These are phyloP conservation scores for Tylopilus orsonianus DNA, from an alignment of 1,284 basidiomycete species.

Conservation along the genomic window DNA sequence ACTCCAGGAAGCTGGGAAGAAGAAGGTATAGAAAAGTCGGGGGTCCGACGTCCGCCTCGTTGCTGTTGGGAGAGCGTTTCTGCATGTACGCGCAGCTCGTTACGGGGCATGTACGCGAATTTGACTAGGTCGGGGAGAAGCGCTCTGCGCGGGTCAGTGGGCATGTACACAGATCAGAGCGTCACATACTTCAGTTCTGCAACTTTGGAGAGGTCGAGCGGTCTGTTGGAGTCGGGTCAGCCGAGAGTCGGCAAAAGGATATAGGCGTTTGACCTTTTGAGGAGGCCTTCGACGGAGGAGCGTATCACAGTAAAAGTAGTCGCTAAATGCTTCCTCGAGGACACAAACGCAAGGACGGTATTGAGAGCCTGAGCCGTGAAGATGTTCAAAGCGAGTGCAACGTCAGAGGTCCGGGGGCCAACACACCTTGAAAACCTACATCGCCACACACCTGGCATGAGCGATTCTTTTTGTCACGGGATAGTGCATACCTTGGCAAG, in stretches of 20 bases:
- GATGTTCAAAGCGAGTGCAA: not conserved
- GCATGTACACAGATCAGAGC: not conserved
- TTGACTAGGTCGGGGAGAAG: conserved; percentile 79
- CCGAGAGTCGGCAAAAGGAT: not conserved
- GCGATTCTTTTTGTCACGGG: not conserved
- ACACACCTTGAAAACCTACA: conserved; percentile 36
- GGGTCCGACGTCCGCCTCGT: conserved; percentile 28
- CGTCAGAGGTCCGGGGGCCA: conserved; percentile 6
- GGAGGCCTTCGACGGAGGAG: conserved; percentile 73
- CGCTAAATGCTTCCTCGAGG: conserved; percentile 79
- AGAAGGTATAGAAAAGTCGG: conserved; percentile 40
- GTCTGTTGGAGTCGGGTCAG: conserved; percentile 43
- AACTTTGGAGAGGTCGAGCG: conserved; percentile 75
- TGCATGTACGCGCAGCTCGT: conserved; percentile 62
- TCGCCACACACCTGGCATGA: not conserved
- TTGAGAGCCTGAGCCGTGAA: conserved; percentile 67
- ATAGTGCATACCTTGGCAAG: conserved; percentile 25
- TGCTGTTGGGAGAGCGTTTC: conserved; percentile 31
- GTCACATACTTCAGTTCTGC: conserved; percentile 80
- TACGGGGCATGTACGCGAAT: conserved; percentile 78
- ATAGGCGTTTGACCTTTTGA: conserved; percentile 57
- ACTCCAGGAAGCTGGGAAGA: conserved; percentile 23
- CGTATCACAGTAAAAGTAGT: conserved; percentile 79
- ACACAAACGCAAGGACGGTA: conserved; percentile 87
- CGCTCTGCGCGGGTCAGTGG: conserved; percentile 48